phyloP scores from a whole-genome alignment of 345 rosid genomes.

The Dovyalis caffra region DNA sequence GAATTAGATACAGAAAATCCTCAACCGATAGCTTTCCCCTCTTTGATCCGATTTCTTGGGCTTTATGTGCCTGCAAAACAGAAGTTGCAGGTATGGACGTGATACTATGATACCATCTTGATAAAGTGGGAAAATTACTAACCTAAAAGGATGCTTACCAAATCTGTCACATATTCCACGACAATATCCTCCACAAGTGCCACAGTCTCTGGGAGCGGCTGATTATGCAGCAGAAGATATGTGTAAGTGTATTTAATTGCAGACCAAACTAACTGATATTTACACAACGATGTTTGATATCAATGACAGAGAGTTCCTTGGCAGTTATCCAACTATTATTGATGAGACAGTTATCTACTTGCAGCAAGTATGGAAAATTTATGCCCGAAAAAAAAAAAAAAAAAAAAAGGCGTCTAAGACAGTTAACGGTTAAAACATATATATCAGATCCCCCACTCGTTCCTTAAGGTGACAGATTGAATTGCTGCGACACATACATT shows the following conservation, averaged over 20 bases:
- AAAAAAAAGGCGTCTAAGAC: no score
- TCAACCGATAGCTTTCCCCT: slow-evolving; percentile 80
- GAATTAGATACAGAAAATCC: slow-evolving; percentile 77
- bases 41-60: slow-evolving; percentile 81
- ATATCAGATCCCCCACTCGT: no score
- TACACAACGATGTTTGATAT: not conserved
- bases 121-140: not conserved
- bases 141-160: slow-evolving; percentile 46
- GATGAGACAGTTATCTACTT: not conserved
- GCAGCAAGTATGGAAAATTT: not conserved
- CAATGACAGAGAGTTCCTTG: not conserved
- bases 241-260: not conserved
- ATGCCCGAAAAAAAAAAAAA: no score
- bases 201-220: slow-evolving; percentile 95
- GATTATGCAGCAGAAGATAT: slow-evolving; percentile 22
- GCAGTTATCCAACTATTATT: not conserved
- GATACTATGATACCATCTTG: not conserved
- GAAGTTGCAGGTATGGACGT: not conserved
- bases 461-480: no score
- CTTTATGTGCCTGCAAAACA: slow-evolving; percentile 67
- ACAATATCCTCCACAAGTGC: slow-evolving; percentile 92
- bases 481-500: no score
- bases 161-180: slow-evolving; percentile 82
- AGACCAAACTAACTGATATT: not conserved
- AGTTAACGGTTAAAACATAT: no score